Evolutionary conservation across 1,139 yeast genomes (phyloP).

Genomic region (Zygoascus hellenicus): DNA sequence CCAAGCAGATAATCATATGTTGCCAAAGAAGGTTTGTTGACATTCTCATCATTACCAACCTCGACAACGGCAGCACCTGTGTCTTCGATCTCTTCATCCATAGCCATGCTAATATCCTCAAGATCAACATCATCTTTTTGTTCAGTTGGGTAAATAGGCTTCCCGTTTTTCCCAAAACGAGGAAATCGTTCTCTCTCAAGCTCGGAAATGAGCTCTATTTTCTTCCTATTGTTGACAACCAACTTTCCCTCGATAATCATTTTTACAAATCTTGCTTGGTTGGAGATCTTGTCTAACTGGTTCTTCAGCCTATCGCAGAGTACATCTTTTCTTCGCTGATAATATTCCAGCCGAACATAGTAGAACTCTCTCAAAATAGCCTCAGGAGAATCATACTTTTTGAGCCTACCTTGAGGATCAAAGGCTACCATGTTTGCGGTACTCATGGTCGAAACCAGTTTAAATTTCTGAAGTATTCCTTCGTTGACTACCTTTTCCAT

Average conservation of each 20-base stretch:
- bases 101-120: conserved; percentile 30
- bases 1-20: conserved; percentile 45
- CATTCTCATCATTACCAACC: conserved; percentile 37
- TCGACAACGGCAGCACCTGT: conserved; percentile 37
- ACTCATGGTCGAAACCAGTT: conserved; percentile 60
- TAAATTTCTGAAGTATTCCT: conserved; percentile 82
- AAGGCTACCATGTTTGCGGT: conserved; percentile 92
- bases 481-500: conserved; percentile 70
- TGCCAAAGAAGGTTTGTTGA: conserved; percentile 31
- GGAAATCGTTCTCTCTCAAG: conserved; percentile 64
- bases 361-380: conserved; percentile 83
- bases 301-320: conserved; percentile 65
- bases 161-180: conserved; percentile 64
- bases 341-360: conserved; percentile 78
- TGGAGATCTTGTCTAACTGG: conserved; percentile 65
- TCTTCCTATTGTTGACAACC: conserved; percentile 67
- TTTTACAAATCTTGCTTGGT: conserved; percentile 89
- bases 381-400: conserved; percentile 66
- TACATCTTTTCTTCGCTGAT: conserved; percentile 84
- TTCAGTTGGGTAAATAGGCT: conserved; percentile 43
- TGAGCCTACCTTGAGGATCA: conserved; percentile 86
- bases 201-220: conserved; percentile 57
- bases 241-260: conserved; percentile 75
- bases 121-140: conserved; percentile 32
- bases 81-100: conserved; percentile 32